Evolutionary conservation across 2,329 filamentous ascomycete species (phyloP), one percentile per base, ranked within the genome.

Genomic region (Talaromyces amestolkiae): DNA sequence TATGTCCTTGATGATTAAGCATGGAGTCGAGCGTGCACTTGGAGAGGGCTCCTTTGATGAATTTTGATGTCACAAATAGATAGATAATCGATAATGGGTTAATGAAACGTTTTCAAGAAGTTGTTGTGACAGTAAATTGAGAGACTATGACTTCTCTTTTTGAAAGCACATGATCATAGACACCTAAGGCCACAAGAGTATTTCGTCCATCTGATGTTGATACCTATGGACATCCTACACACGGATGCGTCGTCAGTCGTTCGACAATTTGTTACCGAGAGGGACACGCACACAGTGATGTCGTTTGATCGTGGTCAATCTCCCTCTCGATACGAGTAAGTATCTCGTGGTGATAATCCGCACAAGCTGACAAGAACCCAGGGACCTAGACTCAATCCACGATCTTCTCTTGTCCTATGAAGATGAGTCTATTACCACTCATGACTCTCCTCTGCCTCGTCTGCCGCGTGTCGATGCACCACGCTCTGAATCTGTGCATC

Each of bases 41-140:
- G 58, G 51, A 65, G 51, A 41, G 39, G 24, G 39, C 19, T 39
- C 56, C n/a, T 37, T 24, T 56, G 33, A 56, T 15, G 31, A 37
- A 15, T 10, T 24, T 35, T 56, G 27, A 65, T 61, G 58, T 31
- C n/a, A 58, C 19, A 51, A 58, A 45, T 27, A 39, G 45, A 37
- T 27, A 61, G 19, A 24, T 62, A 62, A 54, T 62, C 47, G 35
- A 62, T 62, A 62, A 62, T 62, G 60, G n/a, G n/a, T 47, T 61
- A 53, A 61, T 51, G 43, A 17, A 10, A 56, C 9, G n/a, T 39
- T 1, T 39, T 24, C 10, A 39, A 24, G 33, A 15, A 39, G 31
- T 15, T 10, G 33, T 39, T 24, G 45, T 17, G 31, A 24, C 22
- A 56, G 19, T 56, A 15, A 35, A 53, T 1, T 33, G 22, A 27